A percentile compares a stretch with the other conserved stretches of the same genome.
Conservation (phyloP, 2,329 filamentous ascomycete species). For the Venturia pyrina region DNA sequence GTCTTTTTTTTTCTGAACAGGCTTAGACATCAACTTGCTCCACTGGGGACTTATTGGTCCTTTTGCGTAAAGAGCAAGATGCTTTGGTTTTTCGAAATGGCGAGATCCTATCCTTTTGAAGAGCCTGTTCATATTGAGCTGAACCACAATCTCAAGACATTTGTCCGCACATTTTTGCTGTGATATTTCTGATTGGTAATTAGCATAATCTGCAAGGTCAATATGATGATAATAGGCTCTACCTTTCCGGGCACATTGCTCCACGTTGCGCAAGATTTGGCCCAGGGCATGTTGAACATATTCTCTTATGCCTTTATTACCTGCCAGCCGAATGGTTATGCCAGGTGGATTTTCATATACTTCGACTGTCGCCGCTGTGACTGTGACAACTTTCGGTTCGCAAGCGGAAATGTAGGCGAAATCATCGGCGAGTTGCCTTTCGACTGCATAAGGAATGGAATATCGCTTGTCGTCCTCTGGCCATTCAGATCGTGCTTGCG, state of each 20-base stretch:
- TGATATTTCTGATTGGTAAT: not conserved
- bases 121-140: conserved; percentile 8
- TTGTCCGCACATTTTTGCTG: conserved; percentile 1
- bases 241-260: conserved; percentile 8
- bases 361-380: conserved; percentile 5
- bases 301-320: conserved; percentile 8
- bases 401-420: conserved; percentile 7
- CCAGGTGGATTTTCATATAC: not conserved
- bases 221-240: not conserved
- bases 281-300: not conserved
- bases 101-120: conserved; percentile 5
- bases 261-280: not conserved
- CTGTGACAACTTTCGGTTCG: conserved; percentile 1
- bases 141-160: conserved; percentile 5
- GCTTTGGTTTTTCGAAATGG: conserved; percentile 5
- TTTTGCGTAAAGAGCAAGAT: not conserved
- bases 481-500: not conserved
- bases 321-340: conserved; percentile 1
- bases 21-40: not conserved
- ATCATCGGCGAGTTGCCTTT: conserved; percentile 1
- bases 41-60: conserved; percentile 7
- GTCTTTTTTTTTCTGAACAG: conserved; percentile 1
- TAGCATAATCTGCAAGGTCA: not conserved
- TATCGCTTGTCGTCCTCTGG: not conserved
- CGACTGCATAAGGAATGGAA: not conserved